Evolutionary conservation across 1,284 basidiomycete species (phyloP), one percentile per base, ranked within the genome.

Genomic region (Cutaneotrichosporon daszewskae): DNA sequence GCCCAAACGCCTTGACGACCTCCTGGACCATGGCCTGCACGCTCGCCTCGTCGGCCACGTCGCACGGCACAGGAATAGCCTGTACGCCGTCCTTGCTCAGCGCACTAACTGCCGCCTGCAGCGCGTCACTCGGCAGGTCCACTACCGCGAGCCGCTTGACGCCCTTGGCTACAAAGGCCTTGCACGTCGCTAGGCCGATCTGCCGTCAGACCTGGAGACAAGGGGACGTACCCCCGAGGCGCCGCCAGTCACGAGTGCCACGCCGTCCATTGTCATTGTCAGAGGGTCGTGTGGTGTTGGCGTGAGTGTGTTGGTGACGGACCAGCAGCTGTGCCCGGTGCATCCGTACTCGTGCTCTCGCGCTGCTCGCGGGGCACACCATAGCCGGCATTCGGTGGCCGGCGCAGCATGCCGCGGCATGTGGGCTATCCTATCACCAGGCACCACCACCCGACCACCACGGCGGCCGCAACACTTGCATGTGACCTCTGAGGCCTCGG

Each of bases 201-300:
- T 51, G n/a, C n/a, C n/a, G n/a, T n/a, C n/a, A n/a, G n/a, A 7
- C 14, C 5, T 5, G 26, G 7, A 4, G 7, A 5, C 13, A 14
- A 9, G 35, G 20, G 6, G 2, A 52, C 55, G 42, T 38, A 54
- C 52, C 12, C 55, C 55, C 1, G 52, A 54, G 9, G 47, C 53
- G 11, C 36, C 55, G 14, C 55, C 55, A 7, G 55, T 57, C 20
- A 57, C 40, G 29, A 57, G 39, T 3, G 49, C 52, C 20, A 57
- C 55, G 25, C 54, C 54, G 28, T 45, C 16, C 49, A 51, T 54
- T n/a, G n/a, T n/a, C n/a, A n/a, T n/a, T n/a, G n/a, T n/a, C n/a
- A n/a, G n/a, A n/a, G n/a, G n/a, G n/a, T n/a, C n/a, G n/a, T n/a
- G n/a, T n/a, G n/a, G n/a, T n/a, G n/a, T n/a, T n/a, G n/a, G n/a